Conservation (phyloP, 176 grass and related monocot species). For the Tillandsia leiboldiana region DNA sequence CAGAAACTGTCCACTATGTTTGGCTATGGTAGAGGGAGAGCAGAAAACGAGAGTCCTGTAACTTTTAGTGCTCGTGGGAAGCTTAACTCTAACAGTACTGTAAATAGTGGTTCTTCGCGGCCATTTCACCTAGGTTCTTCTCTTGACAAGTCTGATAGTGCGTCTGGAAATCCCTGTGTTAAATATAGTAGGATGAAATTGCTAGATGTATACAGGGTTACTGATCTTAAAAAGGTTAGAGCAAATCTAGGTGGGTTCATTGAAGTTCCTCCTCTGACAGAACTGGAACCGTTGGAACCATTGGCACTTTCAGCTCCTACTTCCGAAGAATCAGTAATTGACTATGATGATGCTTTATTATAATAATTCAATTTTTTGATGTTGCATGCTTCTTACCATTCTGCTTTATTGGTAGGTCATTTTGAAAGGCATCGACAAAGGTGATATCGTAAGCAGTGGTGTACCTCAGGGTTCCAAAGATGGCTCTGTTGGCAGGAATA, state of each 20-base stretch:
- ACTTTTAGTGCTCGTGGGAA: conserved; percentile 52
- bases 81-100: conserved; percentile 42
- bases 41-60: conserved; percentile 40
- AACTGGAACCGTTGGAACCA: conserved; percentile 64
- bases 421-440: conserved; percentile 97
- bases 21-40: conserved; percentile 68
- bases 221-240: conserved; percentile 56
- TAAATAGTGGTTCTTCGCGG: conserved; percentile 40
- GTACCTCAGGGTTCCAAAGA: conserved; percentile 73
- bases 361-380: not conserved
- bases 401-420: conserved; percentile 39
- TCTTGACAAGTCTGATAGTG: conserved; percentile 60
- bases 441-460: conserved; percentile 77
- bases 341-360: conserved; percentile 12
- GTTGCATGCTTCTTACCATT: conserved; percentile 9
- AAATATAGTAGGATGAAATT: conserved; percentile 98
- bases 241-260: conserved; percentile 46
- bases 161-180: conserved; percentile 40
- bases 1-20: conserved; percentile 36
- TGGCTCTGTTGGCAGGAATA: conserved; percentile 57
- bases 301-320: conserved; percentile 73
- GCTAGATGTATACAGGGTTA: conserved; percentile 82
- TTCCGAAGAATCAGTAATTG: conserved; percentile 71
- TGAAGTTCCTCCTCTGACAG: conserved; percentile 49
- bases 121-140: conserved; percentile 41